Evolutionary conservation across 2,329 filamentous ascomycete genomes (phyloP).

Genomic region (Epichloe coenophiala): DNA sequence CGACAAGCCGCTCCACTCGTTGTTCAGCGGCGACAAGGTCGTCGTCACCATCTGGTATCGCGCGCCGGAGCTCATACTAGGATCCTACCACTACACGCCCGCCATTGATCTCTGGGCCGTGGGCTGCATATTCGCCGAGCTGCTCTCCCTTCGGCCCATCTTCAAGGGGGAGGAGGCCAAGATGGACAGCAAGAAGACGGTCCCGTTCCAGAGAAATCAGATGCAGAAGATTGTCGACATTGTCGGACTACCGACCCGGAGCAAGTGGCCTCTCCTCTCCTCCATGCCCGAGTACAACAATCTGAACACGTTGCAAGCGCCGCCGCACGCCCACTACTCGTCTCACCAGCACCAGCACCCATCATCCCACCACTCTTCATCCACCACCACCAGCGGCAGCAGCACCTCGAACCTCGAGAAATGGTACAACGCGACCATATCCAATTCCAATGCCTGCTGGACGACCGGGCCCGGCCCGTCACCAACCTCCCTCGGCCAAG

Average conservation of each 20-base stretch:
- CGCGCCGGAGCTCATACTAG: slow-evolving; percentile 83
- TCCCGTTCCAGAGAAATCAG: slow-evolving; percentile 93
- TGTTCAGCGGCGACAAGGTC: slow-evolving; percentile 93
- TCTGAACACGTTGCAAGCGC: slow-evolving; percentile 42
- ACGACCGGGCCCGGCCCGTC: slow-evolving; percentile 18
- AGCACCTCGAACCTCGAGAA: slow-evolving; percentile 50
- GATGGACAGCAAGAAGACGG: slow-evolving; percentile 96
- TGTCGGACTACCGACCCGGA: slow-evolving; percentile 78
- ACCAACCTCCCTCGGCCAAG: slow-evolving; percentile 50
- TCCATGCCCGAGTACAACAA: slow-evolving; percentile 80
- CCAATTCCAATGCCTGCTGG: slow-evolving; percentile 27
- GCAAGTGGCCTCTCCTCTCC: slow-evolving; percentile 72
- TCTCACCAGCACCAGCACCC: slow-evolving; percentile 14
- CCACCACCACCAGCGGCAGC: not conserved
- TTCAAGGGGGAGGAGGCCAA: slow-evolving; percentile 99
- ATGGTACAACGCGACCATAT: slow-evolving; percentile 64
- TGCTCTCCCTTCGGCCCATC: slow-evolving; percentile 79
- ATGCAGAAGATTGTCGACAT: slow-evolving; percentile 99
- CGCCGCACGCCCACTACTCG: slow-evolving; percentile 21
- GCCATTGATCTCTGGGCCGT: slow-evolving; percentile 97
- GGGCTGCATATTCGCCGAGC: slow-evolving; percentile 93
- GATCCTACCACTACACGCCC: slow-evolving; percentile 89
- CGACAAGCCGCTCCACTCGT: slow-evolving; percentile 80
- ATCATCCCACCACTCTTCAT: slow-evolving; percentile 10
- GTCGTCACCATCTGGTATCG: slow-evolving; percentile 99